Base-by-base conservation (phyloP, 768 basidiomycete species). In the Suillus hirtellus region DNA sequence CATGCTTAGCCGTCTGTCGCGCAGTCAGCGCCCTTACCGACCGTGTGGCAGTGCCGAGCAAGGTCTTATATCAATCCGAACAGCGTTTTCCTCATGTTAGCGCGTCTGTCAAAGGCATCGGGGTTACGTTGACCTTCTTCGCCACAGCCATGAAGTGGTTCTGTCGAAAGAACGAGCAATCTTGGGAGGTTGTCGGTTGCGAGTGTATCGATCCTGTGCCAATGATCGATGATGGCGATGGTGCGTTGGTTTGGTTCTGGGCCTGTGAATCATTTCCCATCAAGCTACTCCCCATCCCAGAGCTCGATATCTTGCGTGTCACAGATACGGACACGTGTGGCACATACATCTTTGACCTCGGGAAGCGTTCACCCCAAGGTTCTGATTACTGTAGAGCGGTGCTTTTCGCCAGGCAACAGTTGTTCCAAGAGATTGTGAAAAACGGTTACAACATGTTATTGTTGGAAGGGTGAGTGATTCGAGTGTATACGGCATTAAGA, bases 151-250 rank as follows among this genome's bases (percentile, higher is more conserved):
- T 75, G 72, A 70, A 71, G 70, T 76, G 77, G 65, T 83, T 89
- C 67, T 81, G 84, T 65, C 81, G 85, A 64, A 84, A 80, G 65
- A 63, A 59, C 60, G 84, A 88, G 69, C 76, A 77, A 10, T 84
- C 89, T 43, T 93, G 91, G 91, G 91, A 93, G 76, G 90, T 92
- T 47, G 87, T 92, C 35, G 86, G 86, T 63, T 85, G 80, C 70
- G 84, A 82, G 69, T 75, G 78, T 38, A 84, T 93, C 56, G 83
- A 86, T 53, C 86, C 90, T 31, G 82, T 92, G 15, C 79, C 83
- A 19, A 84, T 82, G 73, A 89, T 85, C 73, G 82, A 85, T 66
- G 86, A 85, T 31, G 75, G 78, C 60, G 84, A 89, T 65, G 86
- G 86, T 86, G 63, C 54, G 81, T 70, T 52, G 64, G 40, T 59